Evolutionary conservation across 164 flowering plant species (phyloP), one percentile per base, ranked within the genome.

Genomic region (Liquidambar formosana): DNA sequence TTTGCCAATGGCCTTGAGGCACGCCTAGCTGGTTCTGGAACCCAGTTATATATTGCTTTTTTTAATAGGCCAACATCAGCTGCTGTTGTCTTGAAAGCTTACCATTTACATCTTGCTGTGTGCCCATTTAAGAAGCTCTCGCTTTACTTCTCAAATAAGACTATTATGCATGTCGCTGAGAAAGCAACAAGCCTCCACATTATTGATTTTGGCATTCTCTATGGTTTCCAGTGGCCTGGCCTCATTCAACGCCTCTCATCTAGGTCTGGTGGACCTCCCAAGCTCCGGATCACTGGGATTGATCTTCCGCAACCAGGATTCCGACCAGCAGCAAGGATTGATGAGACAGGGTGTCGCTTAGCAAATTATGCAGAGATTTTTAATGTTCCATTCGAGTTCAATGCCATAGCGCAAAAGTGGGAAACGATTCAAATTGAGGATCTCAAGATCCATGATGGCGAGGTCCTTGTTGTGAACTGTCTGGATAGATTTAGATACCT

Each of bases 181-280:
- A 60, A 71, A 4, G 77, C 81, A 57, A 52, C 71, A 28, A 77
- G 19, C 41, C 62, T 84, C 23, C 88, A 84, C 65, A 79, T 84
- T 51, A 69, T 81, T 59, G 83, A 84, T 68, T 81, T 83, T 60
- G 87, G 84, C 10, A 79, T 83, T 56, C 62, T 70, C 6, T 81
- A 77, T 69, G 87, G 88, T 27, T 82, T 82, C 51, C 88, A 84
- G 27, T 84, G 88, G 88, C 88, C 88, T 16, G 61, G 72, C 57
- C 69, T 84, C 41, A 80, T 84, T 19, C 75, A 81, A n/a, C 69
- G 60, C 14, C 77, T 84, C 57, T 75, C 88, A 3, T 61, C 66
- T 11, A 65, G 71, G 71, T 61, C 71, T n/a, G 78, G 76, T 23
- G 84, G 84, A 57, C 78, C 82, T 58, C 80, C 82, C 38, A 76